Conservation (phyloP, 2,329 filamentous ascomycete species). For the Colletotrichum lini region DNA sequence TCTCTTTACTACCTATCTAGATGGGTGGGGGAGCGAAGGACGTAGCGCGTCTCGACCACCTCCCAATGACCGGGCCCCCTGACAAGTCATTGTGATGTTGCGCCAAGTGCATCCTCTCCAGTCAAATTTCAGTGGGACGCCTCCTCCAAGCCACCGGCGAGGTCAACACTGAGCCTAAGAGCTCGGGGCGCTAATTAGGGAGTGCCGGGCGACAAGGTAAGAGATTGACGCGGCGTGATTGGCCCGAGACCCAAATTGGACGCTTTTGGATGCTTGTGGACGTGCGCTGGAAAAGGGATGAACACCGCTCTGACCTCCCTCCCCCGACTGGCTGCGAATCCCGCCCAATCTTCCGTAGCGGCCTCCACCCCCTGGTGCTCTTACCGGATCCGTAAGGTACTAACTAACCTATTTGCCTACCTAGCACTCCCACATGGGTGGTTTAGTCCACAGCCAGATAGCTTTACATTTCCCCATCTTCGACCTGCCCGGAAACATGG, state of each 20-base stretch:
- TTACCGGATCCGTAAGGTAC: constrained; percentile 15
- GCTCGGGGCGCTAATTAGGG: background rate
- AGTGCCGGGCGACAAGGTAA: constrained; percentile 6
- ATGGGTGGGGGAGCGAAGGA: background rate
- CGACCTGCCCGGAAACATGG: constrained; percentile 30
- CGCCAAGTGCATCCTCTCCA: background rate
- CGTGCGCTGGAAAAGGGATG: constrained; percentile 4
- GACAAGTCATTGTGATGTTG: background rate
- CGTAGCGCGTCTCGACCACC: background rate
- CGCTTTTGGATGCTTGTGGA: background rate
- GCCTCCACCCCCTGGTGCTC: background rate
- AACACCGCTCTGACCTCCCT: constrained; percentile 14
- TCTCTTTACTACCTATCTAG: background rate
- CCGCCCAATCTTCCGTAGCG: constrained; percentile 9
- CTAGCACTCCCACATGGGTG: too few species aligned
- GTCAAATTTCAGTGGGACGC: constrained; percentile 39
- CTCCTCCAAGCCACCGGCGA: constrained; percentile 31
- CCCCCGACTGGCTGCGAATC: background rate
- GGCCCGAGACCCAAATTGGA: background rate
- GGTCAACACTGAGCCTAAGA: constrained; percentile 1
- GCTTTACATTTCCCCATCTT: constrained; percentile 13
- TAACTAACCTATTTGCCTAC: background rate
- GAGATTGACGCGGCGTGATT: background rate
- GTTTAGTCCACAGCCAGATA: background rate
- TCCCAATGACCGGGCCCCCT: constrained; percentile 5